Base-by-base conservation (phyloP, 2,329 filamentous ascomycete genomes). In the Exophiala spinifera region DNA sequence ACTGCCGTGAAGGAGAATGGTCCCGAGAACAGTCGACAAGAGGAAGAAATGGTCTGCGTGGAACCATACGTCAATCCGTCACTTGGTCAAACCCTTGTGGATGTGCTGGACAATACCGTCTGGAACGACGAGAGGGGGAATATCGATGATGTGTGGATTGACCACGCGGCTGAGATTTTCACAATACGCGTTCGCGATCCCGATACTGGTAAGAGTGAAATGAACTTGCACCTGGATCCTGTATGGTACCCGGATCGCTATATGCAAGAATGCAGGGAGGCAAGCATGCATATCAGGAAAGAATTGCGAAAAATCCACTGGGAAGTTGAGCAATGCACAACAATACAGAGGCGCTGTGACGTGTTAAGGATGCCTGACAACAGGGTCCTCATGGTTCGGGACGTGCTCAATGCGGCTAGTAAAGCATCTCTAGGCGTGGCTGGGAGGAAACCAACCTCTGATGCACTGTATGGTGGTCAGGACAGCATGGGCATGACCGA, bases 241-340 rank as follows among this genome's bases (percentile, higher is more conserved):
- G 71, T 74, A 1, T 76, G 83, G 63, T 83, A 82, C 59, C 74
- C 79, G 3, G 83, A 86, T 67, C 76, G 82, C 43, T 86, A 86
- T 64, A 70, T 84, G 43, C 72, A 79, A 46, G 70, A 74, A 57
- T 80, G 79, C 55, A 72, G 74, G 51, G 71, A 72, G 1, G 63
- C 73, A 8, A 74, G 79, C 14, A 72, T 72, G 40, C 70, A 74
- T 7, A 74, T 83, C 53, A 76, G 79, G 13, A 53, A 54, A 39
- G 48, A 70, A 57, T 64, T 73, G 6, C 64, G 70, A 42, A 61
- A 70, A 5, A 37, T 61, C 28, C 58, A 49, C 11, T 42, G 54
- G 50, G 55, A 62, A 37, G 57, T 62, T 13, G 51, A 55, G 11
- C 56, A 59, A 15, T 58, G 51, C 20, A 57, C 54, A n/a, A 45